These are phyloP conservation scores for Penicillium hesseltinei DNA, from an alignment of 2,329 filamentous ascomycete species.

Conservation along the genomic window DNA sequence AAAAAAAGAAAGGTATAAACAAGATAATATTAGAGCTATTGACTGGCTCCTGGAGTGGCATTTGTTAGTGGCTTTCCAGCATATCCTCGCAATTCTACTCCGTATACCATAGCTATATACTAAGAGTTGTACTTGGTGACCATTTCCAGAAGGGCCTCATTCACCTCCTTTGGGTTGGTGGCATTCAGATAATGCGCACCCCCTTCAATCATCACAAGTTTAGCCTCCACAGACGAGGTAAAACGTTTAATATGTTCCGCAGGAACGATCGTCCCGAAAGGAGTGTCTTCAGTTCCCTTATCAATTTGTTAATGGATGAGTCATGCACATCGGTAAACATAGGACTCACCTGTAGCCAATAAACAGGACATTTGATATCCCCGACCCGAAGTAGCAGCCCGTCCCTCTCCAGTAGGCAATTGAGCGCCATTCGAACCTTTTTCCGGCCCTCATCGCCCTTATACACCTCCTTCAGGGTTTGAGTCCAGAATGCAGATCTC, in stretches of 20 bases:
- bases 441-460: constrained; percentile 49
- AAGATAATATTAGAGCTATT: background rate
- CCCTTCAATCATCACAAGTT: constrained; percentile 45
- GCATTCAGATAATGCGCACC: constrained; percentile 52
- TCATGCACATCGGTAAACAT: background rate
- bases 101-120: background rate
- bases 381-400: constrained; percentile 45
- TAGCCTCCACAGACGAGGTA: constrained; percentile 42
- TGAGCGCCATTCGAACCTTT: constrained; percentile 49
- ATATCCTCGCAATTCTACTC: background rate
- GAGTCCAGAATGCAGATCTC: constrained; percentile 44
- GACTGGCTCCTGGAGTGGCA: background rate
- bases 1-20: background rate
- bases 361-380: constrained; percentile 51
- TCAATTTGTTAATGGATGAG: background rate
- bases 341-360: constrained; percentile 48
- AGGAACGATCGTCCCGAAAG: constrained; percentile 15
- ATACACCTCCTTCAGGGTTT: constrained; percentile 48
- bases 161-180: constrained; percentile 49
- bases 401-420: constrained; percentile 50
- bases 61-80: background rate
- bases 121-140: constrained; percentile 23
- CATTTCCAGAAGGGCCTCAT: constrained; percentile 25
- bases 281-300: background rate
- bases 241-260: constrained; percentile 50